Conservation (phyloP, 2,329 filamentous ascomycete genomes). For the Chaetothyriales sp. region DNA sequence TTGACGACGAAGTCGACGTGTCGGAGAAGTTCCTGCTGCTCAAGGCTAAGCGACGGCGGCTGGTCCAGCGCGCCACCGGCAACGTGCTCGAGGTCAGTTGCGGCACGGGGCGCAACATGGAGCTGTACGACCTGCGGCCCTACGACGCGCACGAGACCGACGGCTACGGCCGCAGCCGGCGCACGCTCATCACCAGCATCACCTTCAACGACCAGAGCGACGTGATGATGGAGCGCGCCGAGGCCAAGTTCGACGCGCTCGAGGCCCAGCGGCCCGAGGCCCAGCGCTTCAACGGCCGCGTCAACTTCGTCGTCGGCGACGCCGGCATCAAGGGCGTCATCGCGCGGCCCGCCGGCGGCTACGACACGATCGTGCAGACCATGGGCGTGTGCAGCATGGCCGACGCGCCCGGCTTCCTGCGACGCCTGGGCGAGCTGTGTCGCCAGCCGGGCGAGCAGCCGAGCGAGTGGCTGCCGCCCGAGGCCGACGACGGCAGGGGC, state of each 20-base stretch:
- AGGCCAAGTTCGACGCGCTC: slow-evolving; percentile 28
- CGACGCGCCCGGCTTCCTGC: slow-evolving; percentile 14
- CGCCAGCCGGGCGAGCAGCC: slow-evolving; percentile 20
- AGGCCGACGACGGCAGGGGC: slow-evolving; percentile 9
- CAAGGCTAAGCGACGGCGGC: slow-evolving; percentile 27
- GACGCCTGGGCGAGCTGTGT: slow-evolving; percentile 10
- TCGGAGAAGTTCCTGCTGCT: slow-evolving; percentile 31
- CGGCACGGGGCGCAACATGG: slow-evolving; percentile 37
- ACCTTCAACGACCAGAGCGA: slow-evolving; percentile 37
- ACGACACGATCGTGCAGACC: slow-evolving; percentile 37
- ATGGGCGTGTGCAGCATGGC: slow-evolving; percentile 37
- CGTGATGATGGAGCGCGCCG: slow-evolving; percentile 35
- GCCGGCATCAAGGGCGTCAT: slow-evolving; percentile 9
- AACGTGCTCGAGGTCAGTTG: slow-evolving; percentile 37
- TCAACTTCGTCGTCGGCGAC: slow-evolving; percentile 16
- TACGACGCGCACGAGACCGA: slow-evolving; percentile 3
- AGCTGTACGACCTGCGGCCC: slow-evolving; percentile 29
- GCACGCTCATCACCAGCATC: slow-evolving; percentile 25
- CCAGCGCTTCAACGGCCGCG: slow-evolving; percentile 8
- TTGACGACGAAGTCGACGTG: slow-evolving; percentile 33
- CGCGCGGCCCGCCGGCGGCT: slow-evolving; percentile 19
- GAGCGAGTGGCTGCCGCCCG: slow-evolving; percentile 19
- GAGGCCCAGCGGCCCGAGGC: slow-evolving; percentile 4
- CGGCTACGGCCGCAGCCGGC: slow-evolving; percentile 14
- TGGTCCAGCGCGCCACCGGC: slow-evolving; percentile 31